Evolutionary conservation across 2,329 filamentous ascomycete genomes (phyloP).

Genomic region (Akanthomyces muscarius): DNA sequence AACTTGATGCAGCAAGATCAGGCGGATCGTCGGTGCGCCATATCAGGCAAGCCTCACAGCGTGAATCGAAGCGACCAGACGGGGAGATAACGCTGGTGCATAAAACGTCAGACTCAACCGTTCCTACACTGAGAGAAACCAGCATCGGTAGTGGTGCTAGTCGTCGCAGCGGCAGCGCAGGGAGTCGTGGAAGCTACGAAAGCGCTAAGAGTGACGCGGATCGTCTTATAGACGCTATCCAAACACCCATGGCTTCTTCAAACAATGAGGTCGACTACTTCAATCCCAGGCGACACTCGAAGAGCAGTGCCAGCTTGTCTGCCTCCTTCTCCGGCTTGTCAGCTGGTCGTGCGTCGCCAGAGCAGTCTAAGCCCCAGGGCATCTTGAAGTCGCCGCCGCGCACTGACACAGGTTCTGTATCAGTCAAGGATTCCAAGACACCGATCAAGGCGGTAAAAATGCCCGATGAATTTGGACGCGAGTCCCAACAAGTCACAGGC

Average conservation of each 20-base stretch:
- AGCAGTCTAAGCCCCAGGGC: background rate
- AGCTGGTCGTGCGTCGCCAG: background rate
- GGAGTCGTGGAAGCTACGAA: slow-evolving; percentile 37
- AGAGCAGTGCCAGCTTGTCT: slow-evolving; percentile 17
- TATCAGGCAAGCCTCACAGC: slow-evolving; percentile 21
- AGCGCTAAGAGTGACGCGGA: slow-evolving; percentile 63
- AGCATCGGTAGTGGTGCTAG: slow-evolving; percentile 19
- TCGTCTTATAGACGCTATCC: slow-evolving; percentile 67
- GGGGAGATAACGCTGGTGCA: slow-evolving; percentile 62
- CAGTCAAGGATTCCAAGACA: slow-evolving; percentile 41
- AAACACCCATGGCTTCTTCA: slow-evolving; percentile 50
- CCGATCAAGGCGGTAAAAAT: slow-evolving; percentile 46
- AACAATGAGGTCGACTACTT: slow-evolving; percentile 34
- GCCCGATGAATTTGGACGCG: slow-evolving; percentile 42
- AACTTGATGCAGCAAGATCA: slow-evolving; percentile 22
- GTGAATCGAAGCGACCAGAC: slow-evolving; percentile 26
- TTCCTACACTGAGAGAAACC: slow-evolving; percentile 6
- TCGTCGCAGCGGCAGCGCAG: slow-evolving; percentile 37
- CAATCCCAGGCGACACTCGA: slow-evolving; percentile 18
- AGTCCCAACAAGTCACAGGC: slow-evolving; percentile 22
- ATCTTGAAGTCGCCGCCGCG: background rate
- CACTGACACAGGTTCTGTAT: background rate
- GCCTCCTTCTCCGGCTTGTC: slow-evolving; percentile 13
- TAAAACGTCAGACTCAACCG: slow-evolving; percentile 29
- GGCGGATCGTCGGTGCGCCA: background rate